Evolutionary conservation across 1,284 basidiomycete genomes (phyloP).

Genomic region (Cryptococcus sp.): DNA sequence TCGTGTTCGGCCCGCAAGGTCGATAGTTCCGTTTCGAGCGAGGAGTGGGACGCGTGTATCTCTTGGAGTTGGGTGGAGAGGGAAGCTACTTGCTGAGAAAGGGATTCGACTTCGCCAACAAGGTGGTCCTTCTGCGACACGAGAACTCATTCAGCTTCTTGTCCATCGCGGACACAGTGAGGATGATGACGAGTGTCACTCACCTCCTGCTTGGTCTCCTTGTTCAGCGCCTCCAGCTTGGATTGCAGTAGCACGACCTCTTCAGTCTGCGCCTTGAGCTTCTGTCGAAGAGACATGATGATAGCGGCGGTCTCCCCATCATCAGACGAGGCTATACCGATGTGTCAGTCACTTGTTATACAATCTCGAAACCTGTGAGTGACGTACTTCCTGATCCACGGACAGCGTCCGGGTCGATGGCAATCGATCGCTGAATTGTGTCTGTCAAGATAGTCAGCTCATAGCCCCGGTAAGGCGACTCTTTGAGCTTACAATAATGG

Average conservation of each 20-base stretch:
- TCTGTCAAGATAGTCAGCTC: slow-evolving; percentile 39
- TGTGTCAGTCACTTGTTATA: neutral
- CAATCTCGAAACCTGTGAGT: neutral
- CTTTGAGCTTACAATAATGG: slow-evolving; percentile 73
- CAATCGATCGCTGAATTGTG: slow-evolving; percentile 59
- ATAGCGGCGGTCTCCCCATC: slow-evolving; percentile 75
- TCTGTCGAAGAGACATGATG: slow-evolving; percentile 74
- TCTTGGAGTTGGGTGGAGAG: slow-evolving; percentile 33
- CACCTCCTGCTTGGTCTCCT: slow-evolving; percentile 56
- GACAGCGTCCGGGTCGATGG: slow-evolving; percentile 57
- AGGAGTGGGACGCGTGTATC: slow-evolving; percentile 15
- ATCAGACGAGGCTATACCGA: slow-evolving; percentile 58
- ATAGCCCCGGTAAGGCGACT: neutral
- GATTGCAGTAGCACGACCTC: slow-evolving; percentile 59
- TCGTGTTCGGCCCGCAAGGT: slow-evolving; percentile 33
- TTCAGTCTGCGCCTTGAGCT: slow-evolving; percentile 73
- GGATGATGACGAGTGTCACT: slow-evolving; percentile 14
- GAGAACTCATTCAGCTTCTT: neutral
- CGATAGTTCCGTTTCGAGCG: slow-evolving; percentile 32
- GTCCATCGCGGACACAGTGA: neutral
- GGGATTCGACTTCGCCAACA: slow-evolving; percentile 51
- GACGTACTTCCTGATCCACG: slow-evolving; percentile 47
- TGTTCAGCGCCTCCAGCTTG: slow-evolving; percentile 37
- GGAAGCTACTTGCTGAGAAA: slow-evolving; percentile 46
- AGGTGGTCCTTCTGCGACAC: slow-evolving; percentile 52